These are phyloP conservation scores for Fraxinus cuspidata DNA, from an alignment of 257 asterid genomes.

Conservation along the genomic window DNA sequence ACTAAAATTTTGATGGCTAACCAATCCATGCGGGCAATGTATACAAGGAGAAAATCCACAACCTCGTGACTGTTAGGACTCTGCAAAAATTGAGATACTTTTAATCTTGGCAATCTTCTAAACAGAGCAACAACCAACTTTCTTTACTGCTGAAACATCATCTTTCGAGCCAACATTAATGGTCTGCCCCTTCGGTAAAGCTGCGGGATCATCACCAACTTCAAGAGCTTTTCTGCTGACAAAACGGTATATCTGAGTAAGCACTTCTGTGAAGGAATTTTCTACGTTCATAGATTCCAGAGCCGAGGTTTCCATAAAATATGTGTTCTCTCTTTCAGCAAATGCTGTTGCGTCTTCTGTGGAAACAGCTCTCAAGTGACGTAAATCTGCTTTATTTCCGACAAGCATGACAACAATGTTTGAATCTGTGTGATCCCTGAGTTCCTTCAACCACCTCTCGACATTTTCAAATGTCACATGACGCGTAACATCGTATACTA, in stretches of 20 bases:
- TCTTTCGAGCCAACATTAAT: slow-evolving; percentile 57
- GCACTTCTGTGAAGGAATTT: slow-evolving; percentile 74
- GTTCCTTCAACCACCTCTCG: slow-evolving; percentile 79
- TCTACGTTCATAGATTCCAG: slow-evolving; percentile 73
- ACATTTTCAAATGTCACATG: slow-evolving; percentile 73
- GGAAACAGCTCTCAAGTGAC: slow-evolving; percentile 68
- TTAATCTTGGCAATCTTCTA: slow-evolving; percentile 22
- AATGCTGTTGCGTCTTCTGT: slow-evolving; percentile 64
- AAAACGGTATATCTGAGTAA: slow-evolving; percentile 54
- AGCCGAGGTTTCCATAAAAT: slow-evolving; percentile 77
- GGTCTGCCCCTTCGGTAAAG: slow-evolving; percentile 64
- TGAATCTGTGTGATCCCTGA: slow-evolving; percentile 68
- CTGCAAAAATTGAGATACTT: not conserved
- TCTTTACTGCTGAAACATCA: slow-evolving; percentile 73
- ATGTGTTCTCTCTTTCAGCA: slow-evolving; percentile 59
- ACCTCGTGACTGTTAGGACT: not conserved
- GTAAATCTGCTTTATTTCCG: slow-evolving; percentile 72
- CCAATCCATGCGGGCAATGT: slow-evolving; percentile 17
- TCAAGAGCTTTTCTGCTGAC: slow-evolving; percentile 70
- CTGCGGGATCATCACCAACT: slow-evolving; percentile 48
- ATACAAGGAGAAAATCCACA: slow-evolving; percentile 27
- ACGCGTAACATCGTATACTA: slow-evolving; percentile 69
- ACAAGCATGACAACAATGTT: slow-evolving; percentile 71
- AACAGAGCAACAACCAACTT: slow-evolving; percentile 63
- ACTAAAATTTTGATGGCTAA: slow-evolving; percentile 11